Percentiles rank a stretch among this genome's conserved stretches.
Conservation (phyloP, 441 rosid genomes). For the Sinapis alba region DNA sequence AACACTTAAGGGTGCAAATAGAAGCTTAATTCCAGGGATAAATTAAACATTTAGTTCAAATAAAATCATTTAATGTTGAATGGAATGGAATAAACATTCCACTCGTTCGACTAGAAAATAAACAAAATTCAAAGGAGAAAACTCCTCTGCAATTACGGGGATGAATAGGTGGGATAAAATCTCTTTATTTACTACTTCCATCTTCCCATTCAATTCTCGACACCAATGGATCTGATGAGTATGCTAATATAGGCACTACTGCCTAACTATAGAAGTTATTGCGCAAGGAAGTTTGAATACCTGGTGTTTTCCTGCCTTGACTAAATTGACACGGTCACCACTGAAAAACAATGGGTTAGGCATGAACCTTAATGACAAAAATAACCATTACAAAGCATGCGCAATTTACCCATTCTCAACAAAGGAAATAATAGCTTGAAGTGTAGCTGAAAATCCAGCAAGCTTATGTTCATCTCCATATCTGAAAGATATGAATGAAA, state of each 20-base stretch:
- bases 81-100: neutral
- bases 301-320: constrained; percentile 97
- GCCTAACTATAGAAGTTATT: constrained; percentile 5
- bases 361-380: constrained; percentile 14
- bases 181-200: neutral
- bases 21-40: neutral
- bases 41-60: neutral
- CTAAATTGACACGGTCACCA: constrained; percentile 82
- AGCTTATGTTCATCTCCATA: constrained; percentile 97
- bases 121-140: neutral
- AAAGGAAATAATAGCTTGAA: constrained; percentile 97
- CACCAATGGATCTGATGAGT: neutral
- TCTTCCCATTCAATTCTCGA: neutral
- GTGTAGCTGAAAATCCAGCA: constrained; percentile 97
- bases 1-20: neutral
- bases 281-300: constrained; percentile 35
- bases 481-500: constrained; percentile 52
- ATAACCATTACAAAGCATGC: neutral
- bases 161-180: neutral
- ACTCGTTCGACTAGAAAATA: neutral
- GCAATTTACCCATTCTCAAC: constrained; percentile 88
- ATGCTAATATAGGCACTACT: neutral
- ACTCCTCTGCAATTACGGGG: neutral
- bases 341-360: constrained; percentile 45
- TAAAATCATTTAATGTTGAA: neutral